Evolutionary conservation across 805 yeast species (phyloP), one percentile per base, ranked within the genome.

Genomic region (Yueomyces sp.): DNA sequence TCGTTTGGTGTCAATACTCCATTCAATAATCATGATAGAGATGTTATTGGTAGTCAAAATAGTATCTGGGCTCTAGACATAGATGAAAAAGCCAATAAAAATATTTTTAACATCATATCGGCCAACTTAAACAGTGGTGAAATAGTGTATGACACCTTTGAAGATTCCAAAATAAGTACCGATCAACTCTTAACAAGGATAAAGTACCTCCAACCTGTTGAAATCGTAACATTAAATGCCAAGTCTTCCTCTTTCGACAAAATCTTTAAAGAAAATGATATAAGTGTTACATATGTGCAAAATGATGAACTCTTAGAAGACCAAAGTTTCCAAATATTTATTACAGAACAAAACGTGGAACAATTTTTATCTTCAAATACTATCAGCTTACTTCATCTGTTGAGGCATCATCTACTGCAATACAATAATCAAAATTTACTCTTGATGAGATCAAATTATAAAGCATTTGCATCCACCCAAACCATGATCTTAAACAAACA

Each of bases 101-200:
- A 58, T 39, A 65, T 29, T 32, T 41, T 36, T 31, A 12, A 12
- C 11, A 19, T 52, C 60, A 3, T 46, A 40, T 87, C 32, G 69
- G 85, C 36, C 78, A 86, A 7, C 75, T 79, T 19, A 79, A 83
- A 58, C 79, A 79, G 88, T 1, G 96, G 96, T 1, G 85, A 81
- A 39, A 72, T 87, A 3, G 59, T 84, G 0, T 76, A 75, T 49
- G 97, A 92, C 57, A 62, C 63, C 6, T 86, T 92, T 55, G 56
- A 56, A 3, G 96, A 87, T 53, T 68, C 69, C 26, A 58, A 64
- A 8, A 42, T 44, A 48, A 44, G 74, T 8, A 68, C 80, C n/a
- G 71, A 65, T 38, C 80, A 80, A 49, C 61, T 90, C 26, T 87
- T 83, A 48, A 84, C 94, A 0, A 63, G 97, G 43, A 58, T 86